Conservation (phyloP, 2,329 filamentous ascomycete species). For the Amesomyces nigricolor region DNA sequence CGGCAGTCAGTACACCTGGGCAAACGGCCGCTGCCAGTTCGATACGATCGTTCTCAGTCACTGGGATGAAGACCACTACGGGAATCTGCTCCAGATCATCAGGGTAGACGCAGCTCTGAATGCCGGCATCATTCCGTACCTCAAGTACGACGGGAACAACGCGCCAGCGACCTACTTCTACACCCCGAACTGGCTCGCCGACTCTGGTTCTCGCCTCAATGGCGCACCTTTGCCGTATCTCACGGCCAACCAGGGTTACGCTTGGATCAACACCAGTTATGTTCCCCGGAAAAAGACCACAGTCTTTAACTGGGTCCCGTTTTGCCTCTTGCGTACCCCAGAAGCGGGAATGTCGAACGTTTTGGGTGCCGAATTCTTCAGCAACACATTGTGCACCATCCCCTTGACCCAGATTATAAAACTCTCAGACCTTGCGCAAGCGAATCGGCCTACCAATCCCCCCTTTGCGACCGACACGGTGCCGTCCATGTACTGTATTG, state of each 20-base stretch:
- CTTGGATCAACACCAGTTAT: too few relatives aligned
- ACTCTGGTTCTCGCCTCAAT: too few relatives aligned
- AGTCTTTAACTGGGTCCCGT: background rate
- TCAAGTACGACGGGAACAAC: slow-evolving; percentile 3
- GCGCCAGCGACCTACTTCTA: slow-evolving; percentile 5
- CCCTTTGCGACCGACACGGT: background rate
- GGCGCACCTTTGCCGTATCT: too few relatives aligned
- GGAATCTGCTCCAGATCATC: background rate
- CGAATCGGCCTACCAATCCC: background rate
- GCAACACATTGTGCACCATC: background rate
- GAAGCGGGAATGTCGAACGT: background rate
- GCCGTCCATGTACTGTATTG: slow-evolving; percentile 9
- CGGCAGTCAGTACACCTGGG: background rate
- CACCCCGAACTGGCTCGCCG: slow-evolving; percentile 1
- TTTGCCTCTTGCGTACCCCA: background rate
- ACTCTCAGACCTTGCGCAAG: background rate
- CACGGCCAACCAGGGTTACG: too few relatives aligned
- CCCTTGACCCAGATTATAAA: background rate
- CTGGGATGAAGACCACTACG: slow-evolving; percentile 12
- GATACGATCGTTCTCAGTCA: slow-evolving; percentile 5
- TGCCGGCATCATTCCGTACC: background rate
- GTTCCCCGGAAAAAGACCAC: background rate
- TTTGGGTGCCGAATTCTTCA: slow-evolving; percentile 8
- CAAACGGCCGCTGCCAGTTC: background rate
- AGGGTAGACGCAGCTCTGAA: background rate